phyloP scores from a whole-genome alignment of 1,284 basidiomycete species.

The Xerocomus minutiporus region DNA sequence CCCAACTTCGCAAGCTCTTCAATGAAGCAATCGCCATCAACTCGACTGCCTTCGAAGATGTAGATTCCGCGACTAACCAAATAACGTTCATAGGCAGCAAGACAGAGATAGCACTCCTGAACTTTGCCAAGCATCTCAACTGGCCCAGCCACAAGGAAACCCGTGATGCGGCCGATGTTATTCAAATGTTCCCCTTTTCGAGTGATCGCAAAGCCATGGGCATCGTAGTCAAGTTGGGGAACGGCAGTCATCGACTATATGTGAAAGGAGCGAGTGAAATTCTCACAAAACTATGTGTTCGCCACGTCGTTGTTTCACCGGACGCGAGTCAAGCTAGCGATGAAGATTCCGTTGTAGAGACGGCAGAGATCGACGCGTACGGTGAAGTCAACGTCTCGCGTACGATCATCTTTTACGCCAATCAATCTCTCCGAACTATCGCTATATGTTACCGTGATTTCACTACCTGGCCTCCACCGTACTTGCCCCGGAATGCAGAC shows the following conservation, averaged over 20 bases:
- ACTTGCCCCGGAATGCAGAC: constrained; percentile 40
- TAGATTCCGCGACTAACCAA: constrained; percentile 61
- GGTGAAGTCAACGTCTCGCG: constrained; percentile 76
- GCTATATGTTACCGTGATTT: constrained; percentile 92
- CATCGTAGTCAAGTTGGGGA: constrained; percentile 68
- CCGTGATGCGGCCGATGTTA: constrained; percentile 63
- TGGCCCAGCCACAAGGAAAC: constrained; percentile 78
- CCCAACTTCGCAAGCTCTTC: constrained; percentile 64
- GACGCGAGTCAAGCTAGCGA: constrained; percentile 30
- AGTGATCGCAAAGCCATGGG: constrained; percentile 97
- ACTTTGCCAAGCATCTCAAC: constrained; percentile 81
- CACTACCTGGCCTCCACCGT: constrained; percentile 76
- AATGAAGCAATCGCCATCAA: constrained; percentile 90
- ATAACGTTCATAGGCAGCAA: constrained; percentile 86
- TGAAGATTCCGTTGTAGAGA: constrained; percentile 47
- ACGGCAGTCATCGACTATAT: constrained; percentile 69
- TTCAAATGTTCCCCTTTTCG: constrained; percentile 94
- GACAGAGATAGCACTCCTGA: constrained; percentile 91
- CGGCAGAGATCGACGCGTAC: constrained; percentile 55
- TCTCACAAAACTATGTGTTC: constrained; percentile 69
- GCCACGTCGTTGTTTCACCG: constrained; percentile 65
- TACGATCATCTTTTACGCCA: constrained; percentile 96
- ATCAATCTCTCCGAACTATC: constrained; percentile 91
- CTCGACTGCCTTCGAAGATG: constrained; percentile 93
- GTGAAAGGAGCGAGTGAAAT: constrained; percentile 96